Evolutionary conservation across 1,139 yeast species (phyloP).

Genomic region (Sugiyamaella sp.): DNA sequence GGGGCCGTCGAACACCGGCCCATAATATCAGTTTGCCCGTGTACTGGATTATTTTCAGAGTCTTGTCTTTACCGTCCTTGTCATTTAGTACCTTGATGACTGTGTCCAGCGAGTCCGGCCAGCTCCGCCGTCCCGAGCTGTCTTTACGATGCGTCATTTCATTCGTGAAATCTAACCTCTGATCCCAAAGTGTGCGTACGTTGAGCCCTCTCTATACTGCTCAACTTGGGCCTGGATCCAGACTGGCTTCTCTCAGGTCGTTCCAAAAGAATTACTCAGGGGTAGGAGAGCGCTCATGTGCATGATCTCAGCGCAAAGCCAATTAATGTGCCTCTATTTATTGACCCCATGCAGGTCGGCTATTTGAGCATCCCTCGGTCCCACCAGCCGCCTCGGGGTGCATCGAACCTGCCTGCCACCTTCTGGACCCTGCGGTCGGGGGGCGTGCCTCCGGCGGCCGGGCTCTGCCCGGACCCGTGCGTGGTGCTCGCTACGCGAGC

Average conservation of each 20-base stretch:
- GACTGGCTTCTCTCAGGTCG: no score
- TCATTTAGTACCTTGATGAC: conserved; percentile 32
- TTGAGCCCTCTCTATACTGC: no score
- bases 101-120: conserved; percentile 25
- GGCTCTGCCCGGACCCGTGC: no score
- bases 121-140: background rate
- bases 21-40: conserved; percentile 35
- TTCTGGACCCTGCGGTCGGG: no score
- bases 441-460: no score
- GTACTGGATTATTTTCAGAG: conserved; percentile 39
- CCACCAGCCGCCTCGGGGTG: background rate
- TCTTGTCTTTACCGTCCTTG: conserved; percentile 40
- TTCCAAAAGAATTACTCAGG: background rate
- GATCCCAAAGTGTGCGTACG: no score
- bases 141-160: conserved; percentile 5
- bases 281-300: background rate
- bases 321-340: background rate
- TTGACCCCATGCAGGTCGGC: conserved; percentile 3
- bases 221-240: no score
- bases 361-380: background rate
- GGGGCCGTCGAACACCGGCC: conserved; percentile 22
- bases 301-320: background rate
- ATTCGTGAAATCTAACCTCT: background rate
- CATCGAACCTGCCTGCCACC: no score
- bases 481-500: no score